Evolutionary conservation across 495 filamentous ascomycete species (phyloP), one percentile per base, ranked within the genome.

Genomic region (Cercophora sp.): DNA sequence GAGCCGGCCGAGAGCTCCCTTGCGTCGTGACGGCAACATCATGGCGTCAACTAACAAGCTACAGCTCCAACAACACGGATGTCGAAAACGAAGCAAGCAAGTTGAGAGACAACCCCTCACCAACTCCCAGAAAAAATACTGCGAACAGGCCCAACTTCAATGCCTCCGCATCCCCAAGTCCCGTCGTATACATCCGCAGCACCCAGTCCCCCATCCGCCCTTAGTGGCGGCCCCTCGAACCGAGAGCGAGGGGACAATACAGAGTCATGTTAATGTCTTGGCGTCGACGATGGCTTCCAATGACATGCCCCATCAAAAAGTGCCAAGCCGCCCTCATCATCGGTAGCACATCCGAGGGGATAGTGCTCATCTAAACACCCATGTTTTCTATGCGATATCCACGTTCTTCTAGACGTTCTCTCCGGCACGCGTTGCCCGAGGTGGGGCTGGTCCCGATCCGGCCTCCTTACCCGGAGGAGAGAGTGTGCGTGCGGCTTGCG

Each of bases 271-370:
- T 47, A 34, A 47, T 9, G 15, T 13, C 44, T 47, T 47, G 44
- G 44, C 44, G 27, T 34, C 27, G n/a, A 3, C 1, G 1, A 15
- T 27, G 26, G 15, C 24, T 29, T 29, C 44, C 44, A 47, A 47
- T 47, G 24, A 16, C 10, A 27, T 15, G 10, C 16, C 16, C 8
- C 44, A 8, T 18, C 27, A n/a, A 27, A 19, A 47, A 16, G 27
- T 47, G 44, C 44, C 44, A 47, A 47, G 26, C 19, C 27, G 1
- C 8, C n/a, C 22, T 47, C 44, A 47, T 47, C 44, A 47, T 44
- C 41, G 41, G 41, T 24, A 26, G 8, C 22, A 44, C 22, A 44
- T 44, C 41, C 41, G 41, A 44, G 22, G n/a, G n/a, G n/a, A n/a
- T n/a, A n/a, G n/a, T n/a, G n/a, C n/a, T n/a, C n/a, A n/a, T n/a